Evolutionary conservation across 768 basidiomycete species (phyloP), one percentile per base, ranked within the genome.

Genomic region (Hygrophorus pudorinus): DNA sequence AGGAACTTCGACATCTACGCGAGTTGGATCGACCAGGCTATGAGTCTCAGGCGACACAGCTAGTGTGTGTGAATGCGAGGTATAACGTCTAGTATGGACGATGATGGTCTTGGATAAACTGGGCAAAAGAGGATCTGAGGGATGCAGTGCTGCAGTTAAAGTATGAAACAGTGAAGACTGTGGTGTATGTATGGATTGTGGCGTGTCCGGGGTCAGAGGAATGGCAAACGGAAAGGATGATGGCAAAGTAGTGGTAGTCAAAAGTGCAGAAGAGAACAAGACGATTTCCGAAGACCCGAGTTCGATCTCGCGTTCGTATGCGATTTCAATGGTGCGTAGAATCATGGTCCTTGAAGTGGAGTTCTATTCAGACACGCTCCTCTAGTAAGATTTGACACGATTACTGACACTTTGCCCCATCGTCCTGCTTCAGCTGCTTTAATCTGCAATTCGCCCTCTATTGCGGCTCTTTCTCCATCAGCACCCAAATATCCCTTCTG

Each of bases 371-470:
- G n/a, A 33, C 5, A 30, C n/a, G n/a, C 4, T 29, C 41, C 11
- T n/a, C n/a, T 17, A n/a, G n/a, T n/a, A 17, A 24, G 18, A 9
- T 8, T 3, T 12, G n/a, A 16, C 12, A 16, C 13, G 27, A 35
- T 10, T 42, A 76, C 87, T 70, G 62, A 87, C 88, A 88, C 66
- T 66, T 77, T 77, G 45, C 65, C 61, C 78, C 82, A 85, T 51
- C 65, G 70, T 42, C 65, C 67, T 42, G 68, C 64, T 45, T 73
- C 71, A 29, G 71, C 70, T 45, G 76, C 82, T 62, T 91, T 92
- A 52, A 91, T 67, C 58, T 91, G 89, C 13, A 92, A 69, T 57
- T 91, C 89, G 38, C 90, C 90, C 56, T 90, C 88, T 42, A 92
- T 75, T 7, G 85, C 81, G 11, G 88, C 85, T 47, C 71, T 73